phyloP scores from a whole-genome alignment of 495 filamentous ascomycete species.

The Penicillium manginii region DNA sequence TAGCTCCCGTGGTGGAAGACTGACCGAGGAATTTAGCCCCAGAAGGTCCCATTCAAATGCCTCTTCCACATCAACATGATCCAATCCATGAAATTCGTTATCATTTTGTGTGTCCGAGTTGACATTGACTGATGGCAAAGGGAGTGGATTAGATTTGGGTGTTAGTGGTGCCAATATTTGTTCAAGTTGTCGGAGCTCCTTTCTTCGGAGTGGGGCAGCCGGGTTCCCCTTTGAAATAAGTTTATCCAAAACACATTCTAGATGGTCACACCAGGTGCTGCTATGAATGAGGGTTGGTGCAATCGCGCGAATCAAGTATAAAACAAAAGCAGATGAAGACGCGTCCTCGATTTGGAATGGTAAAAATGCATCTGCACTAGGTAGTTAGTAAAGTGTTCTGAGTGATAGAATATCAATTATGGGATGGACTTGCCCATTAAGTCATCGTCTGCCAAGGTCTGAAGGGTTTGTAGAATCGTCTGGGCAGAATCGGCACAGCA shows the following conservation, averaged over 20 bases:
- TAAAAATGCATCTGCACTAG: slow-evolving; percentile 36
- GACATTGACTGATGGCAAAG: not conserved
- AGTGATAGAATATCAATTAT: not conserved
- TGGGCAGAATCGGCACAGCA: slow-evolving; percentile 39
- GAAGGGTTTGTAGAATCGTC: slow-evolving; percentile 37
- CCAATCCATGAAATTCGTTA: slow-evolving; percentile 22
- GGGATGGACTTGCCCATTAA: slow-evolving; percentile 26
- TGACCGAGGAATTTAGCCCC: slow-evolving; percentile 29
- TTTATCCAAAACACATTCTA: slow-evolving; percentile 31
- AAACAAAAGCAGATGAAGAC: slow-evolving; percentile 37
- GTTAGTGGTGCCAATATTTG: slow-evolving; percentile 34
- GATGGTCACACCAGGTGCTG: slow-evolving; percentile 32
- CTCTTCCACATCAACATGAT: slow-evolving; percentile 25
- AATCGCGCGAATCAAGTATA: slow-evolving; percentile 34
- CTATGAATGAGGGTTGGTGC: slow-evolving; percentile 27
- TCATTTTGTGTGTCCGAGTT: slow-evolving; percentile 10
- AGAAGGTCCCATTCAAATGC: slow-evolving; percentile 38
- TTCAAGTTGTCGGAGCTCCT: slow-evolving; percentile 32
- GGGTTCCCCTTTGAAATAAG: slow-evolving; percentile 31
- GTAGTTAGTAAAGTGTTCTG: not conserved
- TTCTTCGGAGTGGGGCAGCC: slow-evolving; percentile 29
- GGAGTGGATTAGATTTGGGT: slow-evolving; percentile 14
- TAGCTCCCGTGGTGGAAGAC: slow-evolving; percentile 31
- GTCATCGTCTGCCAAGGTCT: slow-evolving; percentile 34
- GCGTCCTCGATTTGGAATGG: slow-evolving; percentile 40